Evolutionary conservation across 1,284 basidiomycete species (phyloP), one percentile per base, ranked within the genome.

Genomic region (Albatrellus sp.): DNA sequence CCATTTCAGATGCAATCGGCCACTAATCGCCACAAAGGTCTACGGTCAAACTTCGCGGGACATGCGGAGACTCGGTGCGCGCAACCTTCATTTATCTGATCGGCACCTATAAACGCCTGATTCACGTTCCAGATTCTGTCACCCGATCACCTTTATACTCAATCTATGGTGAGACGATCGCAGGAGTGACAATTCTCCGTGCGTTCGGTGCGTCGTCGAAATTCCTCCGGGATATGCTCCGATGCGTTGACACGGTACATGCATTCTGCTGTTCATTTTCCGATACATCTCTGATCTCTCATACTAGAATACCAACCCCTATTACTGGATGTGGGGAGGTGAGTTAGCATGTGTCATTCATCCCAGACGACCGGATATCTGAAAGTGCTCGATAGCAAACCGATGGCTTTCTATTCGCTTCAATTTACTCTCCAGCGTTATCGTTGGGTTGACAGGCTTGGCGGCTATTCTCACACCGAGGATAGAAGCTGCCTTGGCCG

Each of bases 101-200:
- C n/a, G 7, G 24, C 7, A 24, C 7, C 24, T 7, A 7, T 7
- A 24, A 24, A 24, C 24, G 24, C 24, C n/a, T 24, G 39, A 36
- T 36, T 36, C 46, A 20, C 7, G 14, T 45, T 24, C 3, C 41
- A 82, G 89, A 92, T 57, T 90, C 88, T 11, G 81, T 91, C 38
- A 90, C 90, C 7, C 79, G 90, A 32, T 92, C 89, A 0, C 92
- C 92, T 0, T 64, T 97, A 12, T 96, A 94, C 61, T 90, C 88
- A 0, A 84, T 93, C 39, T 96, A 91, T 52, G 87, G 85, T 2
- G 90, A 94, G 61, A 90, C 88, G 0, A 90, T 92, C 45, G 73
- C 87, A 2, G 90, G 90, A n/a, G 84, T 86, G 13, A 75, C 88
- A 0, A 84, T 93, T 41, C 66, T 94, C 34, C 83, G 92, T 38